phyloP scores from a whole-genome alignment of 371 early-diverging fungal genomes.

The Dinochytrium kinnereticum region DNA sequence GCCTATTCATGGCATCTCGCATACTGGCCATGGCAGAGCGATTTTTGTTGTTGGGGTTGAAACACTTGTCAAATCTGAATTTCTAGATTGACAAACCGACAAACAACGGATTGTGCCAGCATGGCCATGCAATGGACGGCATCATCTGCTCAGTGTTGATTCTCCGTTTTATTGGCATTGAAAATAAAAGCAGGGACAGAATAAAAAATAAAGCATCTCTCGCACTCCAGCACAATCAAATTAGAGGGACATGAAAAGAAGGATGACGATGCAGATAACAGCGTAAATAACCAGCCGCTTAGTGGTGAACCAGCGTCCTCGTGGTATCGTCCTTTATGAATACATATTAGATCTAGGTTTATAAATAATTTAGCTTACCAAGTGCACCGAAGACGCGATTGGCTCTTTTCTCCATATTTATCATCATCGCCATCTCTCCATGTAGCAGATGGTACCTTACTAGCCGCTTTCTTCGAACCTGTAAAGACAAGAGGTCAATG shows the following conservation, averaged over 20 bases:
- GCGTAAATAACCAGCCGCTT: slow-evolving; percentile 15
- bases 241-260: slow-evolving; percentile 16
- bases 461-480: slow-evolving; percentile 15
- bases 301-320: slow-evolving; percentile 28
- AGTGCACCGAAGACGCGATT: not conserved
- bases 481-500: not conserved
- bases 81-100: too few relatives aligned
- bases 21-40: slow-evolving; percentile 39
- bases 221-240: too few relatives aligned
- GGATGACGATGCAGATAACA: not conserved
- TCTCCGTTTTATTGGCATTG: too few relatives aligned
- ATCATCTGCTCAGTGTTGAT: too few relatives aligned
- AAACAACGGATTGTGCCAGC: too few relatives aligned
- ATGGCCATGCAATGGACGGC: too few relatives aligned
- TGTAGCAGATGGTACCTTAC: slow-evolving; percentile 17
- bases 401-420: slow-evolving; percentile 28
- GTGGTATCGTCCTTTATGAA: too few relatives aligned
- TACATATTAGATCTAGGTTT: not conserved
- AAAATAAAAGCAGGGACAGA: too few relatives aligned
- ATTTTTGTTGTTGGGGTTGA: not conserved
- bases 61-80: not conserved
- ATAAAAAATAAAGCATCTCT: too few relatives aligned
- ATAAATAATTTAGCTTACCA: not conserved
- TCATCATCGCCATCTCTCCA: slow-evolving; percentile 36
- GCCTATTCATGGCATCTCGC: slow-evolving; percentile 61